These are phyloP conservation scores for Chloris gayana DNA, from an alignment of 176 grass and related monocot genomes.

Conservation along the genomic window DNA sequence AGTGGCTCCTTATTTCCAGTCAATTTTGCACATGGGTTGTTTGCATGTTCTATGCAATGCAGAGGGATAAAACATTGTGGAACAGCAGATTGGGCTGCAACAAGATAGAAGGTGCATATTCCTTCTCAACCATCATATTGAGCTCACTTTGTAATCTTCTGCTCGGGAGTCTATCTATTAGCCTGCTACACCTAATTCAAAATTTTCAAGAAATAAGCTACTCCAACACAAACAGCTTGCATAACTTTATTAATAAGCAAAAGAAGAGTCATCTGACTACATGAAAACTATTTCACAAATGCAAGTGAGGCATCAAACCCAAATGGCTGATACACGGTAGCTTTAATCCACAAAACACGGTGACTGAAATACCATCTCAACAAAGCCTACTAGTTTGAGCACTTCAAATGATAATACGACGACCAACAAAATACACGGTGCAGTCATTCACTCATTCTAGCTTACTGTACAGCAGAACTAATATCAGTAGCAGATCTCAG, in stretches of 20 bases:
- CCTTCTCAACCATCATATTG: background rate
- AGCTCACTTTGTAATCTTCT: too few relatives aligned
- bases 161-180: background rate
- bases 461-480: background rate
- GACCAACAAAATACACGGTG: background rate
- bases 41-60: background rate
- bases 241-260: background rate
- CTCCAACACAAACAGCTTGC: background rate
- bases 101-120: background rate
- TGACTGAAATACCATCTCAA: background rate
- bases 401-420: background rate
- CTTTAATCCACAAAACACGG: background rate
- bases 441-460: background rate
- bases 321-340: background rate
- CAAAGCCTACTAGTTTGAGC: background rate
- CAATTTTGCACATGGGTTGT: background rate
- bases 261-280: background rate
- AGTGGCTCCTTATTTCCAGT: background rate
- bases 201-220: background rate
- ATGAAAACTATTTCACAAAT: background rate
- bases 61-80: background rate
- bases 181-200: background rate
- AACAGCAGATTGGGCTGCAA: background rate
- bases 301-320: background rate
- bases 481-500: conserved; percentile 22